Base-by-base conservation (phyloP, 768 basidiomycete genomes). In the Gloeopeniophorella convolvens region DNA sequence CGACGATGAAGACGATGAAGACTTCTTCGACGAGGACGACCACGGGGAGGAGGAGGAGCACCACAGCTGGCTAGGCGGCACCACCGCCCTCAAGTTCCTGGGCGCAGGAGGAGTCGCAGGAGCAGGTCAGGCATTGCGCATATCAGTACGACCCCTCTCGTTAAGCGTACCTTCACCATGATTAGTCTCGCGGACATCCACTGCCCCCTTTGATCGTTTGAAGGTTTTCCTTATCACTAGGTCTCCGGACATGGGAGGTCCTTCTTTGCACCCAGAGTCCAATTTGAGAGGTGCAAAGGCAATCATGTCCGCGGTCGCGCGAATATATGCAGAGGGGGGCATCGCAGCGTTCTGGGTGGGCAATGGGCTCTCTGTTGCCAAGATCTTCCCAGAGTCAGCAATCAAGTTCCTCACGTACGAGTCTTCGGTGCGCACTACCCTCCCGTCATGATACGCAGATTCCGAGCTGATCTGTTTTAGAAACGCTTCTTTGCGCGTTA, bases 331-430 rank as follows among this genome's bases (percentile, higher is more conserved):
- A 1, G 92, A 97, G 66, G 91, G 91, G 27, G 93, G 93, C 6
- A 68, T 96, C 13, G 73, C 83, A 43, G 89, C 85, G 3, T 99
- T 98, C 66, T 99, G 96, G 95, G 92, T 93, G n/a, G 96, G 96
- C 5, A 96, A 92, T 62, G 86, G 84, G 30, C 73, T 99, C 46
- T 97, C 94, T 41, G 87, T 97, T 23, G 77, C 82, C 45, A 98
- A 98, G 73, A 96, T 98, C 56, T 88, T 97, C 56, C 94, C 94
- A 4, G 95, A 98, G 72, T 97, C 92, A 40, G 96, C 96, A 23
- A 96, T 98, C 76, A 98, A 98, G 68, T 98, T 99, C 72, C 83
- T 94, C 59, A 68, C 89, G 3, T 98, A 98, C 66, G 96, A 98
- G 68, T 85, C 89, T 50, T 83, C 91, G 47, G 91, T 93, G 60